A percentile compares a stretch with the other conserved stretches of the same genome.
Conservation (phyloP, 1,139 yeast species). For the Suhomyces anneliseae region DNA sequence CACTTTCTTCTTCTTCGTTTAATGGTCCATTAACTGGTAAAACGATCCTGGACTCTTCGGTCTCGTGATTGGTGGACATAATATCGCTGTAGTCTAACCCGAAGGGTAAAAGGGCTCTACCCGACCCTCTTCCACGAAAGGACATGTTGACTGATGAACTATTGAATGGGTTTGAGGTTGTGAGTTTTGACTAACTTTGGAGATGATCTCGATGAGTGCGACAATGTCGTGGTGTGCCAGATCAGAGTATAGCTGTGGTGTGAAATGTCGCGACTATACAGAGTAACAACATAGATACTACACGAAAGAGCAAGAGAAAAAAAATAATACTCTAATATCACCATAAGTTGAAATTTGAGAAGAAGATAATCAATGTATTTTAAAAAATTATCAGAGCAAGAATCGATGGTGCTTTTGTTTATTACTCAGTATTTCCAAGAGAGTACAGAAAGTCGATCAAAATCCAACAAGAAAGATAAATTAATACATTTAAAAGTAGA, state of each 20-base stretch:
- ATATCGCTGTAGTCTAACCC: constrained; percentile 70
- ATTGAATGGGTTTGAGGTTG: neutral
- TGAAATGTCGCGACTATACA: too few relatives aligned
- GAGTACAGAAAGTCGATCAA: too few relatives aligned
- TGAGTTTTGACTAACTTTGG: neutral
- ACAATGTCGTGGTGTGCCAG: neutral
- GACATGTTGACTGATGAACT: constrained; percentile 13
- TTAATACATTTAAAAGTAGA: too few relatives aligned
- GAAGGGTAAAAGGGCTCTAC: constrained; percentile 54
- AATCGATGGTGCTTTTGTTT: too few relatives aligned
- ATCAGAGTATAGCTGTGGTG: neutral
- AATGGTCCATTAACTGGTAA: constrained; percentile 72
- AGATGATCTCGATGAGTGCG: neutral
- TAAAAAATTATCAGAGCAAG: too few relatives aligned
- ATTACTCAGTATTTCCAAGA: too few relatives aligned
- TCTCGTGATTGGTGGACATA: constrained; percentile 27
- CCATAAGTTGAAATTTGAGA: too few relatives aligned
- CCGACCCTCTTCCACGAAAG: constrained; percentile 16
- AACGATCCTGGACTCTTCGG: constrained; percentile 40
- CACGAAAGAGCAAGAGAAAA: too few relatives aligned
- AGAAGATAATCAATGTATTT: too few relatives aligned
- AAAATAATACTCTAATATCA: too few relatives aligned
- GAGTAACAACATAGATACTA: too few relatives aligned
- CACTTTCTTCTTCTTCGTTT: constrained; percentile 53
- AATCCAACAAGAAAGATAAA: too few relatives aligned